These are phyloP conservation scores for Phytophthora hibernalis DNA, from an alignment of 352 stramenopile species.

Conservation along the genomic window DNA sequence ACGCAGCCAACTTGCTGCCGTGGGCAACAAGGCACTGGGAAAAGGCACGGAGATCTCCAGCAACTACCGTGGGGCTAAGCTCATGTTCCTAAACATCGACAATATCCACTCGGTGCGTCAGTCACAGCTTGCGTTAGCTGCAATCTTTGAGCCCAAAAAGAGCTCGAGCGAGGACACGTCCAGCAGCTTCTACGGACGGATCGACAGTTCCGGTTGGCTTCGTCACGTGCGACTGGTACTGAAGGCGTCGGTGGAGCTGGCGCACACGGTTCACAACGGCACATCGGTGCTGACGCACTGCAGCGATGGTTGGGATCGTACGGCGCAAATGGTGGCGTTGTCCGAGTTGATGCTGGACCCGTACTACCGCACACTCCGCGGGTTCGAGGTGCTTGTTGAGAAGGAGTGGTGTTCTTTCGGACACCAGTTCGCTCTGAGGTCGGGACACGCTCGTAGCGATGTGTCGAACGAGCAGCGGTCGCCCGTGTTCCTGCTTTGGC, in stretches of 20 bases:
- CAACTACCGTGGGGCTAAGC: conserved; percentile 94
- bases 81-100: conserved; percentile 98
- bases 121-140: conserved; percentile 89
- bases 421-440: conserved; percentile 96
- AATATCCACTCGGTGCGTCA: conserved; percentile 99
- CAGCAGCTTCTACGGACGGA: conserved; percentile 85
- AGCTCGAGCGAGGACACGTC: conserved; percentile 80
- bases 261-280: conserved; percentile 93
- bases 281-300: conserved; percentile 98
- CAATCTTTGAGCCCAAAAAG: conserved; percentile 81
- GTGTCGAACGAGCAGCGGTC: conserved; percentile 94
- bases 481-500: conserved; percentile 98
- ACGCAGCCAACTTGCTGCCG: conserved; percentile 79
- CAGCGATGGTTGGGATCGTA: conserved; percentile 99
- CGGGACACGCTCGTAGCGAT: conserved; percentile 92
- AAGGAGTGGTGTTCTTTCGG: conserved; percentile 99
- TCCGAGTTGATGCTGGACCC: conserved; percentile 98
- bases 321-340: conserved; percentile 95
- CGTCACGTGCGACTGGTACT: conserved; percentile 95
- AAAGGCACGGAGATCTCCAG: conserved; percentile 96
- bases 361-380: conserved; percentile 97
- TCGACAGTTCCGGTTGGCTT: conserved; percentile 97
- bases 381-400: conserved; percentile 97
- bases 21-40: conserved; percentile 92
- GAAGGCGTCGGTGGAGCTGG: conserved; percentile 92